Percentiles rank a stretch among this genome's conserved stretches.
These are phyloP conservation scores for Darksidea phi DNA, from an alignment of 495 filamentous ascomycete genomes.

Conservation along the genomic window DNA sequence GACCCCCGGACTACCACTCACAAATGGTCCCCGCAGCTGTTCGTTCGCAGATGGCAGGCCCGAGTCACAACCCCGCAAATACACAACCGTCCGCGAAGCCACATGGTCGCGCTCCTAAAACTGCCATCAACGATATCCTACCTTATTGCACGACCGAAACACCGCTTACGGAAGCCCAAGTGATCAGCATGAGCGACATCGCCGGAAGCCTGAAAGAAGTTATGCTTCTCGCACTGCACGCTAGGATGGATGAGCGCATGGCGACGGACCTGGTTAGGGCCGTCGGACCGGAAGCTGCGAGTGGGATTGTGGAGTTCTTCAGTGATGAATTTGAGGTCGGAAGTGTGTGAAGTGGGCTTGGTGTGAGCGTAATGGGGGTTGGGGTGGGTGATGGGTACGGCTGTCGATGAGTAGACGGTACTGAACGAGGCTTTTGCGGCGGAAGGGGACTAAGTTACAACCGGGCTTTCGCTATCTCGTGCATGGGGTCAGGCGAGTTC, in stretches of 20 bases:
- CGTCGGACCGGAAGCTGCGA: conserved; percentile 33
- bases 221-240: conserved; percentile 14
- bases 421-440: too few species aligned
- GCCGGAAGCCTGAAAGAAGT: conserved; percentile 25
- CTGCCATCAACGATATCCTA: conserved; percentile 32
- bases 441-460: too few species aligned
- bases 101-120: not conserved
- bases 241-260: conserved; percentile 10
- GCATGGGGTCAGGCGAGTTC: too few species aligned
- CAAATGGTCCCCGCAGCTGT: too few species aligned
- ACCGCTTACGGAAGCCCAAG: conserved; percentile 33
- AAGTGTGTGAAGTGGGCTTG: not conserved
- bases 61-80: not conserved
- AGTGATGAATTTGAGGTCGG: conserved; percentile 31
- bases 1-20: too few species aligned
- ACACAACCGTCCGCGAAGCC: not conserved
- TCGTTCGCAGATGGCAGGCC: not conserved
- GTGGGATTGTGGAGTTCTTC: conserved; percentile 38
- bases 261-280: conserved; percentile 16
- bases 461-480: too few species aligned
- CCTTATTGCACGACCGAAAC: conserved; percentile 33
- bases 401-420: too few species aligned
- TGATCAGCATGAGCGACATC: conserved; percentile 34
- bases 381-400: not conserved
- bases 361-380: not conserved